A percentile compares a stretch with the other conserved stretches of the same genome.
These are phyloP conservation scores for Lunasporangiospora selenospora DNA, from an alignment of 192 early-diverging fungal species.

Conservation along the genomic window DNA sequence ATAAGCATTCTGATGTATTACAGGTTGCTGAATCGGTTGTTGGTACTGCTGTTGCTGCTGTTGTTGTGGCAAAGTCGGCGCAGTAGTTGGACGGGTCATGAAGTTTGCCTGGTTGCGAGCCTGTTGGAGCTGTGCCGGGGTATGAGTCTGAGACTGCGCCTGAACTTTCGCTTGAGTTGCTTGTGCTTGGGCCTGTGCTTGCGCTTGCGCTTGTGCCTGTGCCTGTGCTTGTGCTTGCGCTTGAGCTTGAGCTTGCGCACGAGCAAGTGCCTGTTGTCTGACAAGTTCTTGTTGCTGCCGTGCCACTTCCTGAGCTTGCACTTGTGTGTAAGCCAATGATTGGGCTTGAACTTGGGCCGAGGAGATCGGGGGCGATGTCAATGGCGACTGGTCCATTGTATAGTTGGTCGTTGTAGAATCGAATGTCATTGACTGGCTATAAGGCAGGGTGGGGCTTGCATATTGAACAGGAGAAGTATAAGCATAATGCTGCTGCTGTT, in stretches of 20 bases:
- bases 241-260: constrained; percentile 49
- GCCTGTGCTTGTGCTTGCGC: constrained; percentile 45
- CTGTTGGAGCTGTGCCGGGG: constrained; percentile 2
- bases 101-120: constrained; percentile 3
- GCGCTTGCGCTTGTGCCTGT: constrained; percentile 41
- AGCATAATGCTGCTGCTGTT: constrained; percentile 34
- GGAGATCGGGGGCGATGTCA: constrained; percentile 38
- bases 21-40: constrained; percentile 1
- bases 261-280: constrained; percentile 51
- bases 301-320: constrained; percentile 21
- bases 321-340: constrained; percentile 13
- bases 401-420: constrained; percentile 29
- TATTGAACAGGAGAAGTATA: constrained; percentile 34
- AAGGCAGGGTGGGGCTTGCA: constrained; percentile 30
- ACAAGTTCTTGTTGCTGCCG: constrained; percentile 21
- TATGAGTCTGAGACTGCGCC: constrained; percentile 16
- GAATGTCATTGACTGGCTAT: constrained; percentile 39
- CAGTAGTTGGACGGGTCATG: constrained; percentile 15
- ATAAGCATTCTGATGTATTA: constrained; percentile 22
- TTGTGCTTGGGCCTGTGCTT: constrained; percentile 48
- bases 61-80: constrained; percentile 10
- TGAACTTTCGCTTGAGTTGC: constrained; percentile 43
- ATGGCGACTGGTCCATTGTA: constrained; percentile 35
- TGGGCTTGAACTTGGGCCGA: constrained; percentile 47
- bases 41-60: constrained; percentile 30